Evolutionary conservation across 805 yeast genomes (phyloP).

Genomic region (Cyberlindnera maritima): DNA sequence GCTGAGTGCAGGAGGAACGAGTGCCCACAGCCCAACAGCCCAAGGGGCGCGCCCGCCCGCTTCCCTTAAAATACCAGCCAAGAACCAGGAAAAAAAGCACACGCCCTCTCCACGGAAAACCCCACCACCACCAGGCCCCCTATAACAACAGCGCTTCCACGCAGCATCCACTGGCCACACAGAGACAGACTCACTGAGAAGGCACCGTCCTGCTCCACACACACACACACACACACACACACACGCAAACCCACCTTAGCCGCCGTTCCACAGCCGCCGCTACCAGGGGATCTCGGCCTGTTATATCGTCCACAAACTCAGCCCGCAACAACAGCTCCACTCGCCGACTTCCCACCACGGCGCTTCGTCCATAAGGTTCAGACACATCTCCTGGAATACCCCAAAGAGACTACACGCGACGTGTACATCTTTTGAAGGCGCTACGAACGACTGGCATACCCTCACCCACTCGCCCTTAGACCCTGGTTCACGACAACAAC

Average conservation of each 20-base stretch:
- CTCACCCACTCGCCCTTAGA: too few relatives aligned
- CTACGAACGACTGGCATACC: too few relatives aligned
- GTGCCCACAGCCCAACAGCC: not conserved
- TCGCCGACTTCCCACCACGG: too few relatives aligned
- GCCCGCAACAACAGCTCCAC: not conserved
- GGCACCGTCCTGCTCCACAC: not conserved
- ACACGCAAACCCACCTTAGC: not conserved
- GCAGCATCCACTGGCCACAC: not conserved
- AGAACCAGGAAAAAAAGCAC: constrained; percentile 1
- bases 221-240: not conserved
- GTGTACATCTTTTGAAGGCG: too few relatives aligned
- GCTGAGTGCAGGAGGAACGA: not conserved
- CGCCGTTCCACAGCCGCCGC: not conserved
- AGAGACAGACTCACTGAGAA: not conserved
- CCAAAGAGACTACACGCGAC: too few relatives aligned
- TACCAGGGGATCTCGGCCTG: not conserved
- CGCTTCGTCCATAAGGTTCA: too few relatives aligned
- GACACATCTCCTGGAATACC: too few relatives aligned
- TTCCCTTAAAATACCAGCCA: not conserved
- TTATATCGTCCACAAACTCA: too few relatives aligned
- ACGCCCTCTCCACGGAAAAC: not conserved
- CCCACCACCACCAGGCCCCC: not conserved
- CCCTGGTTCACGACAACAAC: too few relatives aligned
- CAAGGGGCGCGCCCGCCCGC: not conserved
- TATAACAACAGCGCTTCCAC: not conserved